Evolutionary conservation across 306 rosid genomes (phyloP).

Genomic region (Pterocarpus macrocarpus): DNA sequence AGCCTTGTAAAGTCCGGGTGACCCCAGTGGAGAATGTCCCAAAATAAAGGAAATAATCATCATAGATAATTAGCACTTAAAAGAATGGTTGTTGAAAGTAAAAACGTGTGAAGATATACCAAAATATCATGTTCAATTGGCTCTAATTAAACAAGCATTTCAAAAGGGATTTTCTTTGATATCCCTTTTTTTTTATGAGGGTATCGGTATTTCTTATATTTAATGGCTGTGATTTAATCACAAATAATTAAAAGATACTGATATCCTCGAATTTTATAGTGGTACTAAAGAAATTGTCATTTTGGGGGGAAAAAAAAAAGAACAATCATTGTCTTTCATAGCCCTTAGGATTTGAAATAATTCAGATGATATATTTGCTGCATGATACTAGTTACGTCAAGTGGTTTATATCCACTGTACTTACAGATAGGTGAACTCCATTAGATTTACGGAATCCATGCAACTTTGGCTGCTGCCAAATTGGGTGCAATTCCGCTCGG

Average conservation of each 20-base stretch:
- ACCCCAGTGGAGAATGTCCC: conserved; percentile 30
- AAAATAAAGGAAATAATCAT: not conserved
- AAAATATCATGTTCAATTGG: not conserved
- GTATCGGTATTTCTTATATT: too few species aligned
- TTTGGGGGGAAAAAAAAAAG: too few species aligned
- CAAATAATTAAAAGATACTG: too few species aligned
- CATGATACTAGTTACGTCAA: not conserved
- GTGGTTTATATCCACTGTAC: not conserved
- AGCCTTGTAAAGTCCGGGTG: not conserved
- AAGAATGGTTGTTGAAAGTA: not conserved
- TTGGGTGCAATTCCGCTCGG: not conserved
- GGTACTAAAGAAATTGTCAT: too few species aligned
- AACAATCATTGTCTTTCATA: too few species aligned
- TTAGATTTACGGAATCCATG: conserved; percentile 23
- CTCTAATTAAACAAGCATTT: not conserved
- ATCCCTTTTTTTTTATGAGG: too few species aligned
- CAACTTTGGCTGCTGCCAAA: conserved; percentile 26
- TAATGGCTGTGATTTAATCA: too few species aligned
- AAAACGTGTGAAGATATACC: too few species aligned
- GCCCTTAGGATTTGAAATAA: not conserved
- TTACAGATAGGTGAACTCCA: conserved; percentile 32
- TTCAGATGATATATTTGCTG: not conserved
- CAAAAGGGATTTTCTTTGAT: too few species aligned
- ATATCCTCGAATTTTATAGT: too few species aligned
- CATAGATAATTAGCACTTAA: not conserved